Base-by-base conservation (phyloP, 179 eudicot species). In the Sideroxylon spinosum region DNA sequence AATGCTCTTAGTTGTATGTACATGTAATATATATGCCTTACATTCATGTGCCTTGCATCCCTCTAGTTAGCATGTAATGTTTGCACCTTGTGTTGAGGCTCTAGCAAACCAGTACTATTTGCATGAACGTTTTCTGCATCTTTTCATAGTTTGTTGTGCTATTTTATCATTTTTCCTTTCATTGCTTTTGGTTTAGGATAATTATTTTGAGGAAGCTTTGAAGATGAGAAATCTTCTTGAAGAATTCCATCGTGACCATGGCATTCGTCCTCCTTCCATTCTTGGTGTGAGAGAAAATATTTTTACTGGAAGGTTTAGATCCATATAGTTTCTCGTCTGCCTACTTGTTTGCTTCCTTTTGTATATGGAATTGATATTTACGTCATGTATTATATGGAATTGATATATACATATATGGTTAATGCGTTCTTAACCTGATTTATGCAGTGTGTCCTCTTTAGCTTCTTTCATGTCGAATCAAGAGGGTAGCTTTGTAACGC, bases 161-260 rank as follows among this genome's bases (percentile, higher is more conserved):
- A 17, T 19, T 76, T 22, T 9, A 53, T 71, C 22, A 1, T 37
- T 56, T 28, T 62, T 32, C 48, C 64, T 26, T 10, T 16, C 12
- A 44, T 73, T 80, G 81, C 28, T 28, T 82, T 75, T 16, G 72
- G 44, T 68, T 12, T 82, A 96, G 99, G 99, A 96, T 79, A 96
- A 96, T 81, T 96, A 96, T 82, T 96, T 96, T 71, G 99, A 96
- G 90, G 99, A 96, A 83, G 99, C 99, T 79, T 82, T 96, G 83
- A 96, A 96, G 88, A 89, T 96, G 97, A 92, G 99, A 88, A 96
- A 96, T 87, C 99, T 96, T 82, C 97, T 96, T 71, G 99, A 96
- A 82, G 98, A 96, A 83, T 92, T 96, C 70, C 71, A 85, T 83
- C 55, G 82, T 55, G 86, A 88, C 86, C 94, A 96, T 83, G 99